Conservation (phyloP, 495 filamentous ascomycete species). For the Penicillium subrubescens region DNA sequence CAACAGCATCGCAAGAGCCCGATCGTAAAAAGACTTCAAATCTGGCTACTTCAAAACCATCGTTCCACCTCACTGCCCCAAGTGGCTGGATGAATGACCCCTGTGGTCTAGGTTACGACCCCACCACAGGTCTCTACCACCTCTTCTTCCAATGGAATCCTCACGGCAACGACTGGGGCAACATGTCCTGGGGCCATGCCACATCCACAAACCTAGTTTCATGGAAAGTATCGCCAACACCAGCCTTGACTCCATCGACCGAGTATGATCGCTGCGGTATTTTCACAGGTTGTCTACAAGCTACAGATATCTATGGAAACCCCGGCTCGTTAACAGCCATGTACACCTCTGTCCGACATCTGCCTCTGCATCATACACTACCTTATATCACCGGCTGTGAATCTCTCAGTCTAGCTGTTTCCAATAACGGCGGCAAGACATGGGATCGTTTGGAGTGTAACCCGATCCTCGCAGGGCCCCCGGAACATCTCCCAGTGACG, state of each 20-base stretch:
- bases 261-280: constrained; percentile 54
- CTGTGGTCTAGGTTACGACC: constrained; percentile 57
- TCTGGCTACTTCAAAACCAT: constrained; percentile 42
- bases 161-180: constrained; percentile 45
- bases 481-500: constrained; percentile 49
- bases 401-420: constrained; percentile 51
- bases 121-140: constrained; percentile 42
- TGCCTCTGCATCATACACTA: constrained; percentile 53
- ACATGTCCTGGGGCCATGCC: constrained; percentile 49
- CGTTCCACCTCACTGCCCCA: constrained; percentile 53
- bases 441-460: constrained; percentile 54
- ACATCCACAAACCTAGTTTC: constrained; percentile 44
- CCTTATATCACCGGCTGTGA: constrained; percentile 53
- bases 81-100: constrained; percentile 61
- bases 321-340: constrained; percentile 46
- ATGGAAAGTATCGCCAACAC: constrained; percentile 40
- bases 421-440: constrained; percentile 50
- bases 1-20: neutral
- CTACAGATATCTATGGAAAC: constrained; percentile 45
- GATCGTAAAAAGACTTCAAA: neutral
- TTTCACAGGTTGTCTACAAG: constrained; percentile 53
- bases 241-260: constrained; percentile 37
- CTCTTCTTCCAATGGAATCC: constrained; percentile 53
- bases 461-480: constrained; percentile 49
- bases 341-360: constrained; percentile 54